phyloP scores from a whole-genome alignment of 805 yeast species.

The Kodamaea laetipori region DNA sequence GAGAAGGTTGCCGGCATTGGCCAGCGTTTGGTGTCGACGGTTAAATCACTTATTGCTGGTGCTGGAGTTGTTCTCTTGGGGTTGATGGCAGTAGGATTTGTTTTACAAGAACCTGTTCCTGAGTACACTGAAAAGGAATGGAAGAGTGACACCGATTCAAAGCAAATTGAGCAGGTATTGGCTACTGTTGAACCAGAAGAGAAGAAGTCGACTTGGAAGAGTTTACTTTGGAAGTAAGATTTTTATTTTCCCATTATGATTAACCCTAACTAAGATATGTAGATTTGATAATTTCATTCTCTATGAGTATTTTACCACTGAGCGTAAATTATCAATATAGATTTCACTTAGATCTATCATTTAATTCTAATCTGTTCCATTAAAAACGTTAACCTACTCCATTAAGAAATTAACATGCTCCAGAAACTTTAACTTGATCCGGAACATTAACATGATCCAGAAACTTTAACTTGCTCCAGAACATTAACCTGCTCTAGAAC shows the following conservation, averaged over 20 bases:
- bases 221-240: constrained; percentile 14
- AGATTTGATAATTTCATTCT: no score
- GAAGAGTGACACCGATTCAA: not conserved
- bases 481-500: no score
- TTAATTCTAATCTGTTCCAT: no score
- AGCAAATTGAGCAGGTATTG: constrained; percentile 5
- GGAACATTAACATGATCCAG: no score
- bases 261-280: not conserved
- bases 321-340: no score
- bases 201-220: constrained; percentile 13
- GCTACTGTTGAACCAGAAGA: not conserved
- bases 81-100: constrained; percentile 8
- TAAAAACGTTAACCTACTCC: no score
- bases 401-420: no score
- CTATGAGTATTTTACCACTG: no score
- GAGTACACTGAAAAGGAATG: constrained; percentile 2
- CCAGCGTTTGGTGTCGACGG: constrained; percentile 11
- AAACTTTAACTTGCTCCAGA: no score
- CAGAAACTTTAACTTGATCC: no score
- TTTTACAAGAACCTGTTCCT: constrained; percentile 18
- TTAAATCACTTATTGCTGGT: constrained; percentile 27
- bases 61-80: constrained; percentile 27
- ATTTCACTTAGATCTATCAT: no score
- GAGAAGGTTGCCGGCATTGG: constrained; percentile 2
- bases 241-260: constrained; percentile 6